phyloP scores from a whole-genome alignment of 371 early-diverging fungal species.

The Mucor racemosus region DNA sequence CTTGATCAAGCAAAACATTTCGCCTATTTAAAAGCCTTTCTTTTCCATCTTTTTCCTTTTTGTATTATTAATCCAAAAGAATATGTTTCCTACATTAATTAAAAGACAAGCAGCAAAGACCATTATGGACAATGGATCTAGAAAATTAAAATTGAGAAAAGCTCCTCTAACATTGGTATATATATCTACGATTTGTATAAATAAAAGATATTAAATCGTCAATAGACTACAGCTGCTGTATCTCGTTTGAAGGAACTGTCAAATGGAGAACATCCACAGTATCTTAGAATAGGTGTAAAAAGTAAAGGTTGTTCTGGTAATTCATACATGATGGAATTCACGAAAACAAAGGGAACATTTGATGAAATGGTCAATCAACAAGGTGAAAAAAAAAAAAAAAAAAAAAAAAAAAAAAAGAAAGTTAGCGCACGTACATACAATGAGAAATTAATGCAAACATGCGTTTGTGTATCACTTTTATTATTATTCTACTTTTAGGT shows the following conservation, averaged over 20 bases:
- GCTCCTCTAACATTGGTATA: constrained; percentile 47
- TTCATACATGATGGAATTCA: constrained; percentile 86
- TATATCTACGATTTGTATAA: not conserved
- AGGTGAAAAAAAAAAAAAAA: constrained; percentile 57
- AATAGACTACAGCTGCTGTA: constrained; percentile 77
- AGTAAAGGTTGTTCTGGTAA: constrained; percentile 91
- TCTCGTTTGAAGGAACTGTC: constrained; percentile 60
- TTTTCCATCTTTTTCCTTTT: not conserved
- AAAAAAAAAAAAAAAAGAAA: too few species aligned
- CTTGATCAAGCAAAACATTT: not conserved
- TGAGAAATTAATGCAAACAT: not conserved
- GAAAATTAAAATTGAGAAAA: constrained; percentile 39
- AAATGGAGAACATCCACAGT: constrained; percentile 62
- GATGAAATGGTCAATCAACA: constrained; percentile 94
- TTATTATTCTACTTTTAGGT: constrained; percentile 47
- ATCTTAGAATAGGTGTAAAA: constrained; percentile 78
- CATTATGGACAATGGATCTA: not conserved
- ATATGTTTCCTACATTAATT: not conserved
- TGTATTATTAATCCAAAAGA: not conserved
- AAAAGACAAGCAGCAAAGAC: not conserved
- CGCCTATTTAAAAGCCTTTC: not conserved
- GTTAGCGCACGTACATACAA: constrained; percentile 6
- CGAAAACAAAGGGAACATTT: constrained; percentile 74
- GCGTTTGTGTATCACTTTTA: not conserved
- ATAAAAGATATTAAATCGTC: not conserved